Evolutionary conservation across 2,329 filamentous ascomycete species (phyloP), one percentile per base, ranked within the genome.

Genomic region (Ceratocystis diversiconidia): DNA sequence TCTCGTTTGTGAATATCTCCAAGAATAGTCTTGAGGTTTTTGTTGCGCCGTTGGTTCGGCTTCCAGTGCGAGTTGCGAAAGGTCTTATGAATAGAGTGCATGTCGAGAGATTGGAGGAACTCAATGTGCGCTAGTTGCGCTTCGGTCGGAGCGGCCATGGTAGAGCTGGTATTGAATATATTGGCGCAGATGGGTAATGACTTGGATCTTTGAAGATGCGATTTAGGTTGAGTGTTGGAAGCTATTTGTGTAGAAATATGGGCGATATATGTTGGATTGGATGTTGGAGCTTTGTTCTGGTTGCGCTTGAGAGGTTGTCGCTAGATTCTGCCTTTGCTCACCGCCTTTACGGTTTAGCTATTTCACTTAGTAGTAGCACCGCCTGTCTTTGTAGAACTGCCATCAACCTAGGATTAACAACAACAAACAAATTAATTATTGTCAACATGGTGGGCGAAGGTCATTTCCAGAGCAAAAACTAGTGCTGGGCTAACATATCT

Each of bases 1-100:
- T 97, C 92, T 73, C 88, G 90, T 70, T 90, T 87, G 25, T 89
- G 85, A 12, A 88, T 89, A 72, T 99, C 94, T 67, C 90, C 88
- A 68, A 99, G 82, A 69, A 99, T 94, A 71, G 95, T 90, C 76
- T 97, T 97, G 76, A 97, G 87, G 76, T 96, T 97, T 80, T 99
- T 99, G 83, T 99, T 99, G 76, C 94, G 90, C 63, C 94, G 91
- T 75, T 92, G 88, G 70, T 92, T 90, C 17, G 94, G 90, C 73
- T 89, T 91, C 94, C 94, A 99, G 74, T 85, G 79, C 2, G 88
- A 80, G 73, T 91, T 96, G 75, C 92, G 92, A 80, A 96, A 99
- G 72, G 85, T 88, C 77, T 95, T 95, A 71, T 85, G 85, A 73
- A 89, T 84, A 67, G 85, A 84, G 75, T 94, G 87, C 72, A 96